These are phyloP conservation scores for Lactuca sativa DNA, from an alignment of 129 eudicot genomes.

Conservation along the genomic window DNA sequence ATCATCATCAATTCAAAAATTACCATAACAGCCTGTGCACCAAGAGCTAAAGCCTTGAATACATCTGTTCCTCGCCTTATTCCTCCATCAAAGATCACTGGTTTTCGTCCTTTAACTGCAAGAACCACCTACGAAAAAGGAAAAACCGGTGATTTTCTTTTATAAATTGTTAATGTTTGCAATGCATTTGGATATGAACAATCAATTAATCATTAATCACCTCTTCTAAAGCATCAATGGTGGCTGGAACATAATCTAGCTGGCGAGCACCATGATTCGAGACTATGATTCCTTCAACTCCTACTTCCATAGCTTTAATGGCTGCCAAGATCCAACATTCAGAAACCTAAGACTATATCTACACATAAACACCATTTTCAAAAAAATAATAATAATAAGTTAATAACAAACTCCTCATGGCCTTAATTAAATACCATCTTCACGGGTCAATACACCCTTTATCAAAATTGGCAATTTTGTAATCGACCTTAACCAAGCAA, in stretches of 20 bases:
- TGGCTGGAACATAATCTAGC: conserved; percentile 87
- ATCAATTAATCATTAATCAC: conserved; percentile 24
- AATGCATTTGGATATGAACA: neutral
- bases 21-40: conserved; percentile 84
- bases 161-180: neutral
- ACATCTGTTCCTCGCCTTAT: conserved; percentile 84
- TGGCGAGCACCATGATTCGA: conserved; percentile 97
- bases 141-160: neutral
- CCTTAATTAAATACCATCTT: conserved; percentile 81
- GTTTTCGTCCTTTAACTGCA: conserved; percentile 65
- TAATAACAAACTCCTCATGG: neutral
- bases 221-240: conserved; percentile 75
- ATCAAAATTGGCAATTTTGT: conserved; percentile 75
- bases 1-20: conserved; percentile 14
- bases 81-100: conserved; percentile 81
- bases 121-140: conserved; percentile 47
- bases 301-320: conserved; percentile 63
- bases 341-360: neutral
- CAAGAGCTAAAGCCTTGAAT: conserved; percentile 90
- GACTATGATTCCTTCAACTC: conserved; percentile 76
- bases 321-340: conserved; percentile 44
- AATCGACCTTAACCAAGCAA: conserved; percentile 72
- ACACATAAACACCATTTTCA: neutral
- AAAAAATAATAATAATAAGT: too few species aligned
- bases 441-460: conserved; percentile 72